phyloP scores from a whole-genome alignment of 257 asterid genomes.

The Paulownia fortunei region DNA sequence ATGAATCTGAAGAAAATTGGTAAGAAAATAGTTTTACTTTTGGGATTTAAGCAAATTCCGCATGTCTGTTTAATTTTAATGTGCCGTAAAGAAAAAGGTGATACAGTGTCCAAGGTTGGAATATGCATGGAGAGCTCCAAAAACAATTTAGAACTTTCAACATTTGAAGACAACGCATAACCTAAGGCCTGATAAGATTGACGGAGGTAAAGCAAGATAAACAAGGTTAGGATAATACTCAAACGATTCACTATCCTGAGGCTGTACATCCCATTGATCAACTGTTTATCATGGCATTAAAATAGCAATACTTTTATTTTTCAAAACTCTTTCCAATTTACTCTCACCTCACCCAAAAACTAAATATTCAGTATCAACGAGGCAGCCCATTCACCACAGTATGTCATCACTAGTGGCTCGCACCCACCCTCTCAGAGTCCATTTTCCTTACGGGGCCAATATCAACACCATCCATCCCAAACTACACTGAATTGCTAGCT shows the following conservation, averaged over 20 bases:
- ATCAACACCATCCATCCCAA: no score
- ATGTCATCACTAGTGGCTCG: no score
- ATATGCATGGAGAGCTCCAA: slow-evolving; percentile 8
- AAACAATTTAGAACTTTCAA: background rate
- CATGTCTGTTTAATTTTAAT: background rate
- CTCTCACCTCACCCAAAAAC: background rate
- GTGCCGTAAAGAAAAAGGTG: background rate
- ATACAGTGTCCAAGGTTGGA: slow-evolving; percentile 5
- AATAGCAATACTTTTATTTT: background rate
- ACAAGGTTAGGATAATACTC: background rate
- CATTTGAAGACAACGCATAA: background rate
- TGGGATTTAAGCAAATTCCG: slow-evolving; percentile 6
- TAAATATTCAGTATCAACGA: background rate
- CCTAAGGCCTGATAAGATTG: background rate
- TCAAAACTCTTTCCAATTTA: background rate
- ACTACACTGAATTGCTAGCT: no score
- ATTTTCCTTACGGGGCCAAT: background rate
- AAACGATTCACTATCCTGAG: background rate
- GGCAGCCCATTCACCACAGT: no score
- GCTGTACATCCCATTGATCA: background rate
- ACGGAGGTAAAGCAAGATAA: background rate
- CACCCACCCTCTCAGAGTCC: background rate
- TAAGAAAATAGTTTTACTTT: background rate
- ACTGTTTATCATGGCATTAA: no score
- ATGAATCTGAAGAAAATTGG: background rate